Conservation (phyloP, 306 rosid genomes). For the Luffa aegyptiaca region DNA sequence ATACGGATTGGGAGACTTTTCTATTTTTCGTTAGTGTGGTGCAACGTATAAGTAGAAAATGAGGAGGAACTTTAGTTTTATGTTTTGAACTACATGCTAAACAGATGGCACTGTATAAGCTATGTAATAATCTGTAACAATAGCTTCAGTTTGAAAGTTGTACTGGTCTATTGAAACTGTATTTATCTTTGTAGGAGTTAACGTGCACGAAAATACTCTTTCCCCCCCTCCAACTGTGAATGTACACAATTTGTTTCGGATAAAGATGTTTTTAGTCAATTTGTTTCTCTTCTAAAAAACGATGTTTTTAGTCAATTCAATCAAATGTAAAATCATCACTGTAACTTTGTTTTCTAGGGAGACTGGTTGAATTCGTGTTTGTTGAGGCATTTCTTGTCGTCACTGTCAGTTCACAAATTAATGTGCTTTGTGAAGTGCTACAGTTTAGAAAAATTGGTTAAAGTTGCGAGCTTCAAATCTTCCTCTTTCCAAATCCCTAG, state of each 20-base stretch:
- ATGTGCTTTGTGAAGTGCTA: not conserved
- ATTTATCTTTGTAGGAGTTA: not conserved
- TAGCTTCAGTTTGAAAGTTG: not conserved
- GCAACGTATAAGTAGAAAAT: too few relatives aligned
- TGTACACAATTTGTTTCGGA: not conserved
- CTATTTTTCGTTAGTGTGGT: not conserved
- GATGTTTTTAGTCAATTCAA: not conserved
- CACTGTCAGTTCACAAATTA: not conserved
- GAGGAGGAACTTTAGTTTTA: not conserved
- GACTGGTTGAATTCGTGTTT: not conserved
- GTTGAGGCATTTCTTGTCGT: not conserved
- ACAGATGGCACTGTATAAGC: not conserved
- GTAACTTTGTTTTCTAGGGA: not conserved
- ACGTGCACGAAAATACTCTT: not conserved
- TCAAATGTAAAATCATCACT: not conserved
- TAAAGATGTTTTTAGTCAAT: not conserved
- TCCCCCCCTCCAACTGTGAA: not conserved
- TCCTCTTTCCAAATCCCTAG: not conserved
- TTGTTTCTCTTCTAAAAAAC: too few relatives aligned
- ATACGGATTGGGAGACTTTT: not conserved
- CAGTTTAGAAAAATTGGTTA: not conserved
- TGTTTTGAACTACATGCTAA: not conserved
- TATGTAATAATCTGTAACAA: not conserved
- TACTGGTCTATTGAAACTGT: not conserved
- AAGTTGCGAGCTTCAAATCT: not conserved